These are phyloP conservation scores for Trichoderma sp. DNA, from an alignment of 2,329 filamentous ascomycete species.

Conservation along the genomic window DNA sequence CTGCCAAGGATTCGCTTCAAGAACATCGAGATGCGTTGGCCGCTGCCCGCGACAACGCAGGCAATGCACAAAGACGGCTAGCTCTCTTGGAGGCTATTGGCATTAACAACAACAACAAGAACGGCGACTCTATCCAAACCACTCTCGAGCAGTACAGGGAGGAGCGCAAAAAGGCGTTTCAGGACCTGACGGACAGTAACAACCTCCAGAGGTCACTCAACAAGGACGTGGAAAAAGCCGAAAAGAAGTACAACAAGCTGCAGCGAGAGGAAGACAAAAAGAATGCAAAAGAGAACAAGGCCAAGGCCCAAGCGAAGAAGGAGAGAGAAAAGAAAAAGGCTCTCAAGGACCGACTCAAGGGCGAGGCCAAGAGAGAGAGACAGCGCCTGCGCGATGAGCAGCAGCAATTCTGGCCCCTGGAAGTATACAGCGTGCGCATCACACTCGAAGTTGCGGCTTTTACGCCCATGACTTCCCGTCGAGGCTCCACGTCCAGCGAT, in stretches of 20 bases:
- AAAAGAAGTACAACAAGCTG: conserved; percentile 38
- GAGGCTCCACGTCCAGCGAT: conserved; percentile 54
- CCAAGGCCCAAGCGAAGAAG: conserved; percentile 37
- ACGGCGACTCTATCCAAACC: conserved; percentile 38
- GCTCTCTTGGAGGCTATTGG: conserved; percentile 45
- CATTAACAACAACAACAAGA: conserved; percentile 40
- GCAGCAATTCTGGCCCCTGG: conserved; percentile 50
- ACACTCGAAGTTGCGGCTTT: conserved; percentile 47
- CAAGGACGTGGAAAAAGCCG: conserved; percentile 35
- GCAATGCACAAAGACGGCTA: conserved; percentile 38
- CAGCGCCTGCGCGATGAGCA: conserved; percentile 45
- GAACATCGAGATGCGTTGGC: conserved; percentile 29
- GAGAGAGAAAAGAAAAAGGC: conserved; percentile 39
- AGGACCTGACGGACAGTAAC: conserved; percentile 41
- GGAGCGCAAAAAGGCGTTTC: conserved; percentile 46
- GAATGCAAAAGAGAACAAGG: conserved; percentile 32
- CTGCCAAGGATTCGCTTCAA: conserved; percentile 33
- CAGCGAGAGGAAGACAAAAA: conserved; percentile 31
- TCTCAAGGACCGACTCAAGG: conserved; percentile 38
- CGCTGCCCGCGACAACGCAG: conserved; percentile 27
- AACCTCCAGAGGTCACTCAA: conserved; percentile 36
- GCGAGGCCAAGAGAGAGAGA: conserved; percentile 46
- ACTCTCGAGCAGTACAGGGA: conserved; percentile 44
- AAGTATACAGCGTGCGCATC: conserved; percentile 50
- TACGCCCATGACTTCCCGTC: conserved; percentile 49